Conservation (phyloP, 345 rosid genomes). For the Toxicodendron radicans region DNA sequence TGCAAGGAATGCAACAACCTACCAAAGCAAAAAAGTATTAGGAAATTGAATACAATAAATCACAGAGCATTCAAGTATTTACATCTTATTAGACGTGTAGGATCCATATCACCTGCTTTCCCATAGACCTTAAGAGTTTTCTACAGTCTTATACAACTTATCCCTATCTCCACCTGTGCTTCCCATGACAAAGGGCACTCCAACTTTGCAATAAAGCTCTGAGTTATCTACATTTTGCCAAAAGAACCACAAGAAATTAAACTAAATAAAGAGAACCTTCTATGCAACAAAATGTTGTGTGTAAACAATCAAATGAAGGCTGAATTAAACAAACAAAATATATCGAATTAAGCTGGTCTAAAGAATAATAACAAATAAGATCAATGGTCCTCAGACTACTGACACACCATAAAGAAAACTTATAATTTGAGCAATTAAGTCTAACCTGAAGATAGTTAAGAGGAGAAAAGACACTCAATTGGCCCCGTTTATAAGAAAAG, state of each 20-base stretch:
- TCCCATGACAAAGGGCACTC: conserved; percentile 97
- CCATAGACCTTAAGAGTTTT: conserved; percentile 67
- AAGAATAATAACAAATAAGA: neutral
- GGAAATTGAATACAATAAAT: conserved; percentile 19
- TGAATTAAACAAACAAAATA: neutral
- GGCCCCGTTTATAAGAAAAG: neutral
- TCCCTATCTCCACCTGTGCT: conserved; percentile 94
- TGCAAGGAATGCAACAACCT: conserved; percentile 98
- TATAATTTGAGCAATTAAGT: conserved; percentile 1
- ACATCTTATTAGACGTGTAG: neutral
- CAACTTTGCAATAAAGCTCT: conserved; percentile 79
- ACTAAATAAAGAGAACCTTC: neutral
- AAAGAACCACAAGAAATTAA: neutral
- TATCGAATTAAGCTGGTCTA: neutral
- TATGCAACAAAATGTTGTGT: neutral
- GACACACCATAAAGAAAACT: neutral
- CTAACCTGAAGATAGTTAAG: neutral
- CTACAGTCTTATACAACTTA: conserved; percentile 63
- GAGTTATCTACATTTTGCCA: conserved; percentile 58
- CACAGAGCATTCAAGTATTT: neutral
- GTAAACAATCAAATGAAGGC: neutral
- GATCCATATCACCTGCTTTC: conserved; percentile 65
- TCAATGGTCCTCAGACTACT: neutral
- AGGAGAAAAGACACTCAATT: neutral
- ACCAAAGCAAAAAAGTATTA: conserved; percentile 25